Evolutionary conservation across 768 basidiomycete genomes (phyloP).

Genomic region (Sarcodon sp.): DNA sequence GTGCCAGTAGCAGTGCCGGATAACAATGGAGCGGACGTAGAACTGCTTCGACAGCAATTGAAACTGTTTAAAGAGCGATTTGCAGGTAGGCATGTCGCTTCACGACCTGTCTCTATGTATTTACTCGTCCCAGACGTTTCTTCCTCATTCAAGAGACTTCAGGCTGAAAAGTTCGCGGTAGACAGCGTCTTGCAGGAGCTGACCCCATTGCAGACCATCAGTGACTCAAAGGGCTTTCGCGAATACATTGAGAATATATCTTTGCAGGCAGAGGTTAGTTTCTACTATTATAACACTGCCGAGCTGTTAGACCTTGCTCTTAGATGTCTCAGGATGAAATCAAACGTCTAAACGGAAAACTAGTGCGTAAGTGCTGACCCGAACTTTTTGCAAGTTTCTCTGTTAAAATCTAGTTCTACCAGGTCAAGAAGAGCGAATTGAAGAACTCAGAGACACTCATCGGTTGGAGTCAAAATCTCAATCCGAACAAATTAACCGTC

Average conservation of each 20-base stretch:
- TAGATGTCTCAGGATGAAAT: slow-evolving; percentile 72
- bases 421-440: slow-evolving; percentile 80
- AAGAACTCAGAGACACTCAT: slow-evolving; percentile 79
- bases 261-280: slow-evolving; percentile 56
- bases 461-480: slow-evolving; percentile 70
- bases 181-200: slow-evolving; percentile 58
- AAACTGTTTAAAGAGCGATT: slow-evolving; percentile 71
- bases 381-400: background rate
- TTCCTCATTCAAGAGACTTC: slow-evolving; percentile 62
- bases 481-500: slow-evolving; percentile 55
- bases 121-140: slow-evolving; percentile 47
- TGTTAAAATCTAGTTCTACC: slow-evolving; percentile 2
- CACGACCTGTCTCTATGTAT: background rate
- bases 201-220: slow-evolving; percentile 55
- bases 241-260: slow-evolving; percentile 60
- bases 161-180: slow-evolving; percentile 56
- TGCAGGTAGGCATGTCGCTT: slow-evolving; percentile 30
- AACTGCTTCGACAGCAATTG: slow-evolving; percentile 50
- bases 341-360: slow-evolving; percentile 55
- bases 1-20: background rate
- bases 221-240: slow-evolving; percentile 53
- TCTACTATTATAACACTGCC: background rate
- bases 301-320: background rate
- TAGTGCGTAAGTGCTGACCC: slow-evolving; percentile 43
- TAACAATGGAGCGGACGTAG: slow-evolving; percentile 24